Evolutionary conservation across 163 green algal species (phyloP), one percentile per base, ranked within the genome.

Genomic region (Coccomyxa subellipsoidea): DNA sequence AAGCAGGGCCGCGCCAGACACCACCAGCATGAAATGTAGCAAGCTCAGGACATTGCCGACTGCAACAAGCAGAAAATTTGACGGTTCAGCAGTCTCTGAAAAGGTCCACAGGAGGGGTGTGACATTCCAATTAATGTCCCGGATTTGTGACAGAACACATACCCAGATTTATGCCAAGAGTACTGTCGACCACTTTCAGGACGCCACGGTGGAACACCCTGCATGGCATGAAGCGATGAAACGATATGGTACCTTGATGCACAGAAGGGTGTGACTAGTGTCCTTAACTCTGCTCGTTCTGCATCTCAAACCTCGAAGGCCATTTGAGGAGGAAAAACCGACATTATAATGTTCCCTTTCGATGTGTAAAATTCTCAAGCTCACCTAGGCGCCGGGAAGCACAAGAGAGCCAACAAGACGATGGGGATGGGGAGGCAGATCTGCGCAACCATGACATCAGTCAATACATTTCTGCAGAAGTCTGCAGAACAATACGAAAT

Each of bases 11-110:
- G 81, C 79, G 35, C 83, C 83, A 66, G 79, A 84, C 75, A 87
- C 66, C 9, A 82, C 73, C 31, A 87, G 79, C 83, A 87, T 87
- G 34, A 87, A 69, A 38, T 87, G 83, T 32, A 87, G 73, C 54
- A 87, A 73, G n/a, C 38, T 80, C 2, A 84, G 18, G 2, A 38
- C 38, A 1, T 75, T 75, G 1, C 47, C 47, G 7, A 84, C 80
- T 84, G 80, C 71, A 80, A 9, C 7, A 69, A 54, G 80, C 12
- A 77, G 10, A 34, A 27, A 84, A 53, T 40, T 23, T 35, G 21
- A 71, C 77, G 38, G 38, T 81, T n/a, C n/a, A n/a, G n/a, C n/a
- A n/a, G n/a, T n/a, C n/a, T n/a, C n/a, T n/a, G n/a, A n/a, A n/a
- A n/a, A n/a, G n/a, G n/a, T n/a, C n/a, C n/a, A n/a, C n/a, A n/a